Base-by-base conservation (phyloP, 2,329 filamentous ascomycete genomes). In the Monosporascus sp. region DNA sequence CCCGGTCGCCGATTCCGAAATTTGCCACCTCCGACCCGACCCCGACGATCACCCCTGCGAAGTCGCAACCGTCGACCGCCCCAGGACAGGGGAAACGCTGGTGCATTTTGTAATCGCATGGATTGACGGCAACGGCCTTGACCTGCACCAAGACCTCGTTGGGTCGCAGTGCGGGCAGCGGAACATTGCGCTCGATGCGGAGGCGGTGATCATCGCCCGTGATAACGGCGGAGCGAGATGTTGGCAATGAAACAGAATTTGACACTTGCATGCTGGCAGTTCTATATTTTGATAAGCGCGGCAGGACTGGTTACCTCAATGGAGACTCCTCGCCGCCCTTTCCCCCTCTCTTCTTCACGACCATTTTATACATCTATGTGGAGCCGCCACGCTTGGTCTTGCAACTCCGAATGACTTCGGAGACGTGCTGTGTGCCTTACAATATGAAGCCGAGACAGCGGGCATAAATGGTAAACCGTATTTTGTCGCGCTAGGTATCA, bases 111-210 rank as follows among this genome's bases (percentile, higher is more conserved):
- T 49, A 55, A 37, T 64, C 62, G 24, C 54, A 51, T 5, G 61
- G 62, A n/a, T 64, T 63, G 3, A 64, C 25, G 6, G 60, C 61
- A 7, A 63, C 58, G 38, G 57, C 60, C 15, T 37, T 47, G 6
- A 49, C 51, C 18, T 52, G 48, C 37, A 64, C 51, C 11, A 64
- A 35, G 11, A 61, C 48, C 20, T 50, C 47, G 14, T 53, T 56
- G 7, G 54, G 45, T 20, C 38, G 43, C 11, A 58, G 49, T 8
- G 31, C 20, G 7, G 60, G 62, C 1, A 63, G 44, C 11, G 54
- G 35, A 7, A 39, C 52, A 54, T 58, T 51, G 11, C 49, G 36
- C 5, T 49, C 43, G 24, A 62, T 54, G 8, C 45, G 25, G 15
- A 57, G 52, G 27, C 51, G 47, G 25, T 51, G 50, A 15, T 50